Conservation (phyloP, 371 early-diverging fungal genomes). For the Mortierella sp. region DNA sequence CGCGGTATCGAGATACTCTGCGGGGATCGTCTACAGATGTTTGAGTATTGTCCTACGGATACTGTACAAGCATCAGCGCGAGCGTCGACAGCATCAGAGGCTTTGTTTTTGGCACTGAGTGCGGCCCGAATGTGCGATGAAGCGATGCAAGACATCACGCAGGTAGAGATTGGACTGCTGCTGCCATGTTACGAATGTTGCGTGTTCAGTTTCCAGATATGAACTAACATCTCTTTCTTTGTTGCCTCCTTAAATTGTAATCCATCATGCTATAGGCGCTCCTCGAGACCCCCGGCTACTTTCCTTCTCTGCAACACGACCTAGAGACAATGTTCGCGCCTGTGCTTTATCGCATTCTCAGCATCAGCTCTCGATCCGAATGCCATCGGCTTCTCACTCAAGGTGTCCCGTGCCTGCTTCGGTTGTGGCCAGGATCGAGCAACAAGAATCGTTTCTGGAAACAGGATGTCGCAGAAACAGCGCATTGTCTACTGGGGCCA, state of each 20-base stretch:
- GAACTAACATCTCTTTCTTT: background rate
- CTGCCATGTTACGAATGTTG: too few relatives aligned
- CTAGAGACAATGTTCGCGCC: slow-evolving; percentile 7
- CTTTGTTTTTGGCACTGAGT: slow-evolving; percentile 7
- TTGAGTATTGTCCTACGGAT: too few relatives aligned
- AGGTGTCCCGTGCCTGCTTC: slow-evolving; percentile 16
- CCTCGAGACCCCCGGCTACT: background rate
- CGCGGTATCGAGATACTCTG: slow-evolving; percentile 15
- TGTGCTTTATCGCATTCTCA: slow-evolving; percentile 34
- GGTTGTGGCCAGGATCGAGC: slow-evolving; percentile 7
- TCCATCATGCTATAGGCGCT: slow-evolving; percentile 2
- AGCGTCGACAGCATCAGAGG: background rate
- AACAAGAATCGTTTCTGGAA: slow-evolving; percentile 18
- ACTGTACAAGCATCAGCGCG: too few relatives aligned
- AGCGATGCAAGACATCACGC: slow-evolving; percentile 18
- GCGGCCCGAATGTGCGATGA: slow-evolving; percentile 38
- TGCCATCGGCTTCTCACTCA: slow-evolving; percentile 27
- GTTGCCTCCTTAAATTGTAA: too few relatives aligned
- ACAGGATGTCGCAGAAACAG: background rate
- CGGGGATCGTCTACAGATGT: slow-evolving; percentile 9
- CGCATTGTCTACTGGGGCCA: background rate
- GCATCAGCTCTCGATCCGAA: slow-evolving; percentile 37
- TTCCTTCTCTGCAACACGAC: background rate
- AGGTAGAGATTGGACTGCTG: background rate
- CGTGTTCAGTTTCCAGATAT: background rate